A percentile compares a stretch with the other conserved stretches of the same genome.
These are phyloP conservation scores for Atalantia buxifolia DNA, from an alignment of 345 rosid genomes.

Conservation along the genomic window DNA sequence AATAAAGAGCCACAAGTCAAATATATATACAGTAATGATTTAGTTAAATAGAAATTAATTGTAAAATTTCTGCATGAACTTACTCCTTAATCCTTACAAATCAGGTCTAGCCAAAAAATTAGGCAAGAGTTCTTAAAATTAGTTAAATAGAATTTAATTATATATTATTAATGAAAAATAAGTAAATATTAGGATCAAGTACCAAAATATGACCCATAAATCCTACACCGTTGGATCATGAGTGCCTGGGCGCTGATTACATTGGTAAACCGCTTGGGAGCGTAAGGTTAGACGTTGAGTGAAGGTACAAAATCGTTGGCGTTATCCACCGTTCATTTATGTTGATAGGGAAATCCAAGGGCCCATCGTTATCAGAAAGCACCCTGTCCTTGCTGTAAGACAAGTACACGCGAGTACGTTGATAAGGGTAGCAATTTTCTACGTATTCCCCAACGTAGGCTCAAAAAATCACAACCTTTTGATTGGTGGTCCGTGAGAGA, in stretches of 20 bases:
- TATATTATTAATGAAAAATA: too few species aligned
- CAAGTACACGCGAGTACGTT: neutral
- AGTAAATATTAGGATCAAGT: too few species aligned
- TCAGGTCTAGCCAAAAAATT: neutral
- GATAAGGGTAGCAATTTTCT: neutral
- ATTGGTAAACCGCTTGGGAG: neutral
- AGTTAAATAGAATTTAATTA: too few species aligned
- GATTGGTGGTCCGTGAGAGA: neutral
- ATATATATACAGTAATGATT: too few species aligned
- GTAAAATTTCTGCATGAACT: neutral
- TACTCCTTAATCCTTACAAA: neutral
- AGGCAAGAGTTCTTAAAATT: too few species aligned
- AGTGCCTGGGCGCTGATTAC: neutral
- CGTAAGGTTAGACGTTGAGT: neutral
- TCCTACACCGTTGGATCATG: neutral
- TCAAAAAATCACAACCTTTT: neutral
- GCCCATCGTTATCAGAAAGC: neutral
- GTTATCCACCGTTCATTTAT: slow-evolving; percentile 4
- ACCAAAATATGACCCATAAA: too few species aligned
- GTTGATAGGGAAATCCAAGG: neutral
- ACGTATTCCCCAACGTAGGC: neutral
- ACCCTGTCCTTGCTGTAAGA: neutral
- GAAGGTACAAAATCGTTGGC: neutral
- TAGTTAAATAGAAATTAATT: too few species aligned
- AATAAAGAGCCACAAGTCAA: too few species aligned